Evolutionary conservation across 306 rosid species (phyloP).

Genomic region (Quercus berberidifolia): DNA sequence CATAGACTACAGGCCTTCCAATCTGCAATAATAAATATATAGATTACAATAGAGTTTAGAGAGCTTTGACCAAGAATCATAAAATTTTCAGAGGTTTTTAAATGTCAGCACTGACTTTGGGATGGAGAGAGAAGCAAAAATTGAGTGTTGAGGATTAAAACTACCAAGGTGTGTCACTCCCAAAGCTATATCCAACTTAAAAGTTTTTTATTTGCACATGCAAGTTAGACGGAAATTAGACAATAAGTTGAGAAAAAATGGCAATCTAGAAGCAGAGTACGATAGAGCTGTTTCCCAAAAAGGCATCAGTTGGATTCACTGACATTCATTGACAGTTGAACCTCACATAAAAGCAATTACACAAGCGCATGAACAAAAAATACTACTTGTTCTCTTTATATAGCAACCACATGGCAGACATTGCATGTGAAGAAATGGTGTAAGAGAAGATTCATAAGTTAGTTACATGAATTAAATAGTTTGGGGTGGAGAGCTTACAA

Average conservation of each 20-base stretch:
- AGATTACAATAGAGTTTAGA: background rate
- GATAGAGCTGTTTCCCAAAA: background rate
- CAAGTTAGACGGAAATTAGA: background rate
- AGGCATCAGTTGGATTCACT: background rate
- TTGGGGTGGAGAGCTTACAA: conserved; percentile 50
- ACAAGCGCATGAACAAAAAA: background rate
- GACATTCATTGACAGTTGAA: background rate
- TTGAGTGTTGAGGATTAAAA: too few relatives aligned
- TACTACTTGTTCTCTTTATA: background rate
- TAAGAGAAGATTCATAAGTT: background rate
- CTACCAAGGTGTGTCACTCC: too few relatives aligned
- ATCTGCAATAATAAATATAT: background rate
- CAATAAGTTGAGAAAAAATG: background rate
- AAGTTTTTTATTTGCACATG: background rate
- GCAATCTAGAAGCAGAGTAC: background rate
- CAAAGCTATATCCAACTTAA: background rate
- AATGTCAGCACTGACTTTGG: background rate
- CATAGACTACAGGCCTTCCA: conserved; percentile 19
- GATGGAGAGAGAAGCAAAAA: too few relatives aligned
- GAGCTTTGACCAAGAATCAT: background rate
- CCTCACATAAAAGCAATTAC: background rate
- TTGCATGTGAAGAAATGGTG: background rate
- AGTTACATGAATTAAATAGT: background rate
- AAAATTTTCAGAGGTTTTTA: background rate
- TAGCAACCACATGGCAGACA: background rate